A percentile compares a stretch with the other conserved stretches of the same genome.
phyloP scores from a whole-genome alignment of 441 rosid species.

The Mallotus repandus region DNA sequence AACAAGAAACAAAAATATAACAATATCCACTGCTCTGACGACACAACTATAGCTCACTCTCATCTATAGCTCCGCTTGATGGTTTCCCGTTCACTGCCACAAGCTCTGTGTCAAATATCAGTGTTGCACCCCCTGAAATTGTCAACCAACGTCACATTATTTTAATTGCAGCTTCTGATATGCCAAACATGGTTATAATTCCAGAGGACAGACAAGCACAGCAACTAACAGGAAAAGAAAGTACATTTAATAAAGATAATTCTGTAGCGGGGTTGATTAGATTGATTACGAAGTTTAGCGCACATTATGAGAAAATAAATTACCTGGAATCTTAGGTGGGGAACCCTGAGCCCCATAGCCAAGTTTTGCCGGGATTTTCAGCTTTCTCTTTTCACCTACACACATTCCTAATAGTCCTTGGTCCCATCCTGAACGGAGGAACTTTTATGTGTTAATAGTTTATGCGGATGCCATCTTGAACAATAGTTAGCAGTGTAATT shows the following conservation, averaged over 20 bases:
- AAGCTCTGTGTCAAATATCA: slow-evolving; percentile 85
- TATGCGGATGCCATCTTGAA: not conserved
- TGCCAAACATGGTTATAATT: too few relatives aligned
- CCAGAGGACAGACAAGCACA: too few relatives aligned
- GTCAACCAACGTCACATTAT: slow-evolving; percentile 8
- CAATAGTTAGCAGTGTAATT: not conserved
- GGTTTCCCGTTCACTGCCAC: slow-evolving; percentile 73
- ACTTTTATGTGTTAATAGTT: not conserved
- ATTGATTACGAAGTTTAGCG: not conserved
- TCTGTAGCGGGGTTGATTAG: too few relatives aligned
- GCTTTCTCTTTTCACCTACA: slow-evolving; percentile 87
- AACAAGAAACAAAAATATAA: too few relatives aligned
- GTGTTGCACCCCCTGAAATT: slow-evolving; percentile 81
- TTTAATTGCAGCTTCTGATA: not conserved
- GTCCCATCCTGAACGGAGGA: slow-evolving; percentile 73
- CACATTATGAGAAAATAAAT: slow-evolving; percentile 1
- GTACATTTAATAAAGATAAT: too few relatives aligned
- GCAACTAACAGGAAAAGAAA: too few relatives aligned
- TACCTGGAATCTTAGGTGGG: slow-evolving; percentile 93
- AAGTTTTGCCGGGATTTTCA: slow-evolving; percentile 86
- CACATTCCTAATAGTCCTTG: slow-evolving; percentile 74
- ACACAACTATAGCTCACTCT: slow-evolving; percentile 54
- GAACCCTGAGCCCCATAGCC: slow-evolving; percentile 88
- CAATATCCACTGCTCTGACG: not conserved
- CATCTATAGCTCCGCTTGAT: slow-evolving; percentile 33